A percentile compares a stretch with the other conserved stretches of the same genome.
These are phyloP conservation scores for Suillus decipiens DNA, from an alignment of 768 basidiomycete species.

Conservation along the genomic window DNA sequence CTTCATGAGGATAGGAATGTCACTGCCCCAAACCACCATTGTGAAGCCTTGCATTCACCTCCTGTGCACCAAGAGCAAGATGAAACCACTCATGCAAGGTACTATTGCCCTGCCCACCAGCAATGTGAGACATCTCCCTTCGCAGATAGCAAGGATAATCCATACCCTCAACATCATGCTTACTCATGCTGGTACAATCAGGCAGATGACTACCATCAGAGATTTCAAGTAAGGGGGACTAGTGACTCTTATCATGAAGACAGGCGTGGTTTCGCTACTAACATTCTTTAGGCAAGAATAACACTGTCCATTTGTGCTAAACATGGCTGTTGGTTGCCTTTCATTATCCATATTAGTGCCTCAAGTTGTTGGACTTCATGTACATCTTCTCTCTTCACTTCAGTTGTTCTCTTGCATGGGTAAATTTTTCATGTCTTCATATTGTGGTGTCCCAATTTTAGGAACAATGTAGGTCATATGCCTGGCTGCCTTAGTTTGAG, in stretches of 20 bases:
- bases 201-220: not conserved
- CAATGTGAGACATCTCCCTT: not conserved
- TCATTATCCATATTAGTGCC: too few species aligned
- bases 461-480: too few species aligned
- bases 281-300: not conserved
- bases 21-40: not conserved
- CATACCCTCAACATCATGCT: not conserved
- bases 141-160: not conserved
- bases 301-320: not conserved
- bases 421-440: too few species aligned
- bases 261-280: not conserved
- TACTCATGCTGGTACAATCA: not conserved
- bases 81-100: too few species aligned
- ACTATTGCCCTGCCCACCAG: not conserved
- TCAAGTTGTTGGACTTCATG: too few species aligned
- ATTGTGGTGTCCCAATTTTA: too few species aligned
- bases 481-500: too few species aligned
- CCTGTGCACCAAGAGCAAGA: not conserved
- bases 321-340: not conserved
- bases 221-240: not conserved
- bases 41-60: not conserved
- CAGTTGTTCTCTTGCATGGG: too few species aligned
- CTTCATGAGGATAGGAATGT: not conserved
- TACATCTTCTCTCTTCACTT: too few species aligned
- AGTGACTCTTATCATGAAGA: not conserved